phyloP scores from a whole-genome alignment of 176 grass and related monocot species.

The Carex littledalei region DNA sequence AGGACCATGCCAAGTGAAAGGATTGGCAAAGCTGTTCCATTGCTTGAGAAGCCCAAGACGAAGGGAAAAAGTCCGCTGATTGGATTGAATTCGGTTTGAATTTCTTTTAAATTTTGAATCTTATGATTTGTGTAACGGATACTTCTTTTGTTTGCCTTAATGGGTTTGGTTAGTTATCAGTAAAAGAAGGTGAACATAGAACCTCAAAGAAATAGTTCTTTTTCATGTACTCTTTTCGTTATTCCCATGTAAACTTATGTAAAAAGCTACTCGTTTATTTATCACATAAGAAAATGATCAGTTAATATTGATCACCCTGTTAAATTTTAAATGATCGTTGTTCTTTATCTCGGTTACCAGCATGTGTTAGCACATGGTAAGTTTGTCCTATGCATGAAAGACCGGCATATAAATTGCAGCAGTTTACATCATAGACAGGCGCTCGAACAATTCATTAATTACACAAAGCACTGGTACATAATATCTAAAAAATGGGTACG shows the following conservation, averaged over 20 bases:
- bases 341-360: neutral
- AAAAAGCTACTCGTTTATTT: neutral
- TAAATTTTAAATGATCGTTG: neutral
- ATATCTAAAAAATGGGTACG: neutral
- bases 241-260: neutral
- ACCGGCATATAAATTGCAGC: neutral
- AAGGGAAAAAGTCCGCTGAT: neutral
- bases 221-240: no score
- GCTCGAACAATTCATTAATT: neutral
- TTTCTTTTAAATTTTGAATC: neutral
- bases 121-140: no score
- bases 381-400: no score
- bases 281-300: neutral
- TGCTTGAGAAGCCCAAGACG: neutral
- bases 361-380: neutral
- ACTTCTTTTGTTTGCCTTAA: neutral
- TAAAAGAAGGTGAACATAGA: neutral
- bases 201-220: neutral
- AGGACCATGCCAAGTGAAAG: neutral
- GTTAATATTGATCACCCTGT: neutral
- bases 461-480: neutral
- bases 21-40: neutral
- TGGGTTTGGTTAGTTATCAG: constrained; percentile 4
- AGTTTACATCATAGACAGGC: neutral
- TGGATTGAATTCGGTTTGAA: constrained; percentile 8